phyloP scores from a whole-genome alignment of 2,329 filamentous ascomycete genomes.

The Rutstroemia sp. region DNA sequence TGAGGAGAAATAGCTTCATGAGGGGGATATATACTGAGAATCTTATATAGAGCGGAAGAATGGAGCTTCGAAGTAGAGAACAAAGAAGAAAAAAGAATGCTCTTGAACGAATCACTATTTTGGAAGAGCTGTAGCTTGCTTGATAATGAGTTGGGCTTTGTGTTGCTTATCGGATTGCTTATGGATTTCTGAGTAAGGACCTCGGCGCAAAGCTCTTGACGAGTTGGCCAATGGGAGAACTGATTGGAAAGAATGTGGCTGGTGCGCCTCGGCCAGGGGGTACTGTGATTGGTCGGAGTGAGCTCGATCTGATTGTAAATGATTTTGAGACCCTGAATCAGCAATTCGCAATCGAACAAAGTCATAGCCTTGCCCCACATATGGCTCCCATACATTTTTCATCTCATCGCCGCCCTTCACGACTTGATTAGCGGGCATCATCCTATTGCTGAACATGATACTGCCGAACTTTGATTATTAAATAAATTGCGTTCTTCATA shows the following conservation, averaged over 20 bases:
- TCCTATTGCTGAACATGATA: too few relatives aligned
- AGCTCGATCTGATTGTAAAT: not conserved
- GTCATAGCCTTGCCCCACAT: not conserved
- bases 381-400: not conserved
- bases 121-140: not conserved
- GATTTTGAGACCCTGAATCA: not conserved
- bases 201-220: not conserved
- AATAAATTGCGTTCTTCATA: too few relatives aligned
- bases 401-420: too few relatives aligned
- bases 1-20: constrained; percentile 25
- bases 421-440: too few relatives aligned
- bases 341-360: not conserved
- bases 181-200: constrained; percentile 6
- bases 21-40: not conserved
- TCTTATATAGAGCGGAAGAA: not conserved
- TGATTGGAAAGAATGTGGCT: not conserved
- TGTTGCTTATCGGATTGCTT: constrained; percentile 7
- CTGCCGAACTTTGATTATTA: too few relatives aligned
- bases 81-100: not conserved
- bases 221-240: not conserved
- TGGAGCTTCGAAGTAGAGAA: not conserved
- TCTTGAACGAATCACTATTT: not conserved
- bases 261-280: not conserved
- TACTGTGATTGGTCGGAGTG: not conserved
- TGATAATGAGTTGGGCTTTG: constrained; percentile 7